Evolutionary conservation across 2,329 filamentous ascomycete genomes (phyloP).

Genomic region (Coniochaeta ligniaria): DNA sequence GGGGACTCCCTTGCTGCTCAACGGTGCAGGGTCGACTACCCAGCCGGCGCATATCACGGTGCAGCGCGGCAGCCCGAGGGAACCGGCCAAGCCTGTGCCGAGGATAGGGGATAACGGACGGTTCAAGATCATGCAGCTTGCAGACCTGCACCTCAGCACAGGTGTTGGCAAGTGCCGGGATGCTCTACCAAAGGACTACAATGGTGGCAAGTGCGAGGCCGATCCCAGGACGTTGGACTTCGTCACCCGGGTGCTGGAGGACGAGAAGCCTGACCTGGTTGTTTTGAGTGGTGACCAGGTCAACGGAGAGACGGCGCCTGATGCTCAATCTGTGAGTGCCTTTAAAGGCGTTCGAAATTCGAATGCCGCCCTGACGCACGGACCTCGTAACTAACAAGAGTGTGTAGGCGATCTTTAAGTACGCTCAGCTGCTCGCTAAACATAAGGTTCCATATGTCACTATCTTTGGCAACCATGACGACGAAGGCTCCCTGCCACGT

Average conservation of each 20-base stretch:
- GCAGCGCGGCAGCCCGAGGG: slow-evolving; percentile 60
- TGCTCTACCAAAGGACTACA: slow-evolving; percentile 55
- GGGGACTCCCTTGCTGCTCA: slow-evolving; percentile 64
- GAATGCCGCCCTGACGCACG: neutral
- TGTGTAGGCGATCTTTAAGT: slow-evolving; percentile 79
- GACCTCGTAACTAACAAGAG: slow-evolving; percentile 11
- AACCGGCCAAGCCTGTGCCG: slow-evolving; percentile 61
- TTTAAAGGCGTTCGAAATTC: slow-evolving; percentile 16
- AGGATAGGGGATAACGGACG: slow-evolving; percentile 82
- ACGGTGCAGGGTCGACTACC: slow-evolving; percentile 48
- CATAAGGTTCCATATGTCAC: slow-evolving; percentile 84
- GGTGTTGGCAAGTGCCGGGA: slow-evolving; percentile 82
- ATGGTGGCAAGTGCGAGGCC: slow-evolving; percentile 74
- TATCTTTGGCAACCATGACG: slow-evolving; percentile 97
- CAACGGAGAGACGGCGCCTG: slow-evolving; percentile 86
- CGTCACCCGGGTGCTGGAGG: slow-evolving; percentile 72
- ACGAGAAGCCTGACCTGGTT: slow-evolving; percentile 90
- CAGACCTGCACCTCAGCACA: slow-evolving; percentile 91
- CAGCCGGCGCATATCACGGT: slow-evolving; percentile 72
- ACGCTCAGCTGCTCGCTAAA: slow-evolving; percentile 74
- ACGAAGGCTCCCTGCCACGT: slow-evolving; percentile 76
- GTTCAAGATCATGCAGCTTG: slow-evolving; percentile 95
- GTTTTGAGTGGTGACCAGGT: slow-evolving; percentile 91
- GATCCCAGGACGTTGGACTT: slow-evolving; percentile 91
- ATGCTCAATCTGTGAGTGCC: slow-evolving; percentile 68